A percentile compares a stretch with the other conserved stretches of the same genome.
phyloP scores from a whole-genome alignment of 129 eudicot genomes.

The Centrapalus pauciflorus region DNA sequence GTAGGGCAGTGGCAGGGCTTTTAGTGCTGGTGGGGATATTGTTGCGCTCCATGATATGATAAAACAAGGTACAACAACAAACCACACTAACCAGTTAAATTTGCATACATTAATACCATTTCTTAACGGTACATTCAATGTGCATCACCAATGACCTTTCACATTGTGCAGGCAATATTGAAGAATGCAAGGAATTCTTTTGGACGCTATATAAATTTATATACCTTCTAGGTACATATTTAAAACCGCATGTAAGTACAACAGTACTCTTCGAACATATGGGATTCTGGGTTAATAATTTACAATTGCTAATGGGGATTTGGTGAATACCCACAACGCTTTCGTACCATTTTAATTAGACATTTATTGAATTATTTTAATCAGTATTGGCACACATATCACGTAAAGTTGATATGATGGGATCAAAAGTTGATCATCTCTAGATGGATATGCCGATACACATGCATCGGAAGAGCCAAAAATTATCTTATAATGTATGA shows the following conservation, averaged over 20 bases:
- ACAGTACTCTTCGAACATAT: neutral
- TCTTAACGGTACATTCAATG: neutral
- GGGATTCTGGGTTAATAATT: neutral
- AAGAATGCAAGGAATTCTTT: conserved; percentile 73
- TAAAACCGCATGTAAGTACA: conserved; percentile 88
- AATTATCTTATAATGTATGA: no score
- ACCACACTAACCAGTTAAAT: neutral
- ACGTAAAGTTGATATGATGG: neutral
- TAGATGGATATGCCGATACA: no score
- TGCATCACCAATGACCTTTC: neutral
- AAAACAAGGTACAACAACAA: conserved; percentile 36
- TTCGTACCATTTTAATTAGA: neutral
- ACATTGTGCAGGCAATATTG: conserved; percentile 55
- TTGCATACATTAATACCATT: neutral
- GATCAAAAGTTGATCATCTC: neutral
- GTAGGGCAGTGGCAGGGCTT: conserved; percentile 84
- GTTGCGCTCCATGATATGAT: conserved; percentile 41
- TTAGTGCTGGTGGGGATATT: conserved; percentile 85
- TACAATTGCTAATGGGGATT: neutral
- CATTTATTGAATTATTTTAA: no score
- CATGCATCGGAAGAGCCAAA: no score
- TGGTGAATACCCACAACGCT: neutral
- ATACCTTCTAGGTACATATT: conserved; percentile 67
- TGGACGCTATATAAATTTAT: conserved; percentile 54
- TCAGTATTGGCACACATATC: no score